Conservation (phyloP, 139 green algal species). For the Ulvella scutata region DNA sequence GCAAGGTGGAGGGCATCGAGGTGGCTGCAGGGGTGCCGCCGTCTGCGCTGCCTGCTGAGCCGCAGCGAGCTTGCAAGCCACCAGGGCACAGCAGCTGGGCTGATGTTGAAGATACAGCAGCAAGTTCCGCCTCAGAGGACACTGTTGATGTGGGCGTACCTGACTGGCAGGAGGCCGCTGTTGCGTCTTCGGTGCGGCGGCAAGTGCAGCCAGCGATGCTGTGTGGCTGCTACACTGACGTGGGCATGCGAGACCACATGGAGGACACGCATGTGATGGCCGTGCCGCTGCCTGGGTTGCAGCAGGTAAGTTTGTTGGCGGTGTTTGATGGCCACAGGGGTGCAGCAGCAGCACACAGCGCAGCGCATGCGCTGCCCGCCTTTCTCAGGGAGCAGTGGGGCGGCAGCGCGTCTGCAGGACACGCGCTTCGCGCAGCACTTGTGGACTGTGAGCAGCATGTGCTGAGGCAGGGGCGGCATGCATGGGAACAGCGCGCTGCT, state of each 20-base stretch:
- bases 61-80: background rate
- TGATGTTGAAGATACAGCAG: background rate
- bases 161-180: background rate
- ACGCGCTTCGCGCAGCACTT: background rate
- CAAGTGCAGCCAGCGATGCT: background rate
- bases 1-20: background rate
- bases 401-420: background rate
- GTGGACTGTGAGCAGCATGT: background rate
- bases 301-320: slow-evolving; percentile 16
- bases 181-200: background rate
- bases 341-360: slow-evolving; percentile 33
- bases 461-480: background rate
- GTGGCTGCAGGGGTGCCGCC: background rate
- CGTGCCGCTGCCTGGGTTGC: background rate
- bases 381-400: slow-evolving; percentile 14
- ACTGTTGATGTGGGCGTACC: background rate
- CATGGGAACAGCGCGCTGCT: slow-evolving; percentile 10
- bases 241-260: slow-evolving; percentile 30
- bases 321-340: slow-evolving; percentile 80
- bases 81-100: no score
- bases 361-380: slow-evolving; percentile 17
- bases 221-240: background rate
- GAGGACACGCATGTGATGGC: slow-evolving; percentile 58
- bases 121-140: background rate
- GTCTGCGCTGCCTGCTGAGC: background rate